A percentile compares a stretch with the other conserved stretches of the same genome.
Evolutionary conservation across 2,329 filamentous ascomycete genomes (phyloP).

Genomic region (Aspergillus sp.): DNA sequence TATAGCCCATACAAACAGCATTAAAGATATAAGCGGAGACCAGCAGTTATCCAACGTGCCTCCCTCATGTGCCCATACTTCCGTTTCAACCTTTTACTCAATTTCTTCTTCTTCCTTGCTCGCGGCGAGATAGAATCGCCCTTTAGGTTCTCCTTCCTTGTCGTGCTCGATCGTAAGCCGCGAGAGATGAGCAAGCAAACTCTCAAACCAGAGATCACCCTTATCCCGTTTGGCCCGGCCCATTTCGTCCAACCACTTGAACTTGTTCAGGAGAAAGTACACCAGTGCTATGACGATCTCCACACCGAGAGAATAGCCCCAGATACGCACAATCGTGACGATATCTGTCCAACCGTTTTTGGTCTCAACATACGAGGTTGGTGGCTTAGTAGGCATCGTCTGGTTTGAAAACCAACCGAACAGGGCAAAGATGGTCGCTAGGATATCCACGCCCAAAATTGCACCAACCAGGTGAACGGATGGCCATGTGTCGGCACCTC

Average conservation of each 20-base stretch:
- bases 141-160: conserved; percentile 36
- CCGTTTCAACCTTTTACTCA: conserved; percentile 18
- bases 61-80: too few species aligned
- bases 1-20: too few species aligned
- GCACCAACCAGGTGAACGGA: conserved; percentile 64
- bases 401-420: conserved; percentile 65
- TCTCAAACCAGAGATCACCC: conserved; percentile 45
- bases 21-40: too few species aligned
- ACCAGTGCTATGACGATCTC: conserved; percentile 45
- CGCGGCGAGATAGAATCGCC: conserved; percentile 34
- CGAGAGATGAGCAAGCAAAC: conserved; percentile 41
- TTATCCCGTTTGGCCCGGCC: conserved; percentile 41
- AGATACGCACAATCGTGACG: conserved; percentile 44
- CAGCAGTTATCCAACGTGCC: too few species aligned
- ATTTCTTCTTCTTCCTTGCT: conserved; percentile 40
- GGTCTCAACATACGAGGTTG: conserved; percentile 25
- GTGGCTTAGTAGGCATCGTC: conserved; percentile 25
- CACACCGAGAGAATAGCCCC: conserved; percentile 44
- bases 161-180: conserved; percentile 45
- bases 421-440: conserved; percentile 65
- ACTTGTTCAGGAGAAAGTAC: conserved; percentile 41
- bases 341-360: conserved; percentile 52
- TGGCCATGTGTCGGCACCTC: conserved; percentile 65
- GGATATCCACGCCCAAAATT: conserved; percentile 61
- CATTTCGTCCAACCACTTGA: conserved; percentile 39